phyloP scores from a whole-genome alignment of 2,329 filamentous ascomycete species.

The Ceratocystis variospora region DNA sequence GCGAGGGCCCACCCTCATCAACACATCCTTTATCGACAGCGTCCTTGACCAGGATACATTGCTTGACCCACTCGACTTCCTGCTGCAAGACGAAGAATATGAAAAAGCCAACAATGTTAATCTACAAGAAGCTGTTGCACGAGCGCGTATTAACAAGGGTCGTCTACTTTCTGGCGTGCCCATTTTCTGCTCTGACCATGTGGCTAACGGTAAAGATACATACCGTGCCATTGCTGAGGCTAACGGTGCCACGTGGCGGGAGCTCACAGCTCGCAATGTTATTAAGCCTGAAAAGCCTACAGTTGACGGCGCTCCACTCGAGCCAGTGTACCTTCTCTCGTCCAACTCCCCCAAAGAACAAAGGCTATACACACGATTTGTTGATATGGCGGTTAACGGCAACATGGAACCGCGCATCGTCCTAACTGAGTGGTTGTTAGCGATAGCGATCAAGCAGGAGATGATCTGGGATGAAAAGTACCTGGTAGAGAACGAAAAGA shows the following conservation, averaged over 20 bases:
- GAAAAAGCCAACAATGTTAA: constrained; percentile 60
- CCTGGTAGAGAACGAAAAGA: constrained; percentile 29
- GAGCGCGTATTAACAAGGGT: constrained; percentile 63
- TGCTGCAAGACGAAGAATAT: constrained; percentile 55
- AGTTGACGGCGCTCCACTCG: constrained; percentile 43
- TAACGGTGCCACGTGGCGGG: constrained; percentile 71
- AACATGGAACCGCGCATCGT: constrained; percentile 74
- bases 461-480: constrained; percentile 54
- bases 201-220: constrained; percentile 69
- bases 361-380: constrained; percentile 66
- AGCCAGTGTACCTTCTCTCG: constrained; percentile 73
- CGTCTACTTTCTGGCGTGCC: constrained; percentile 60
- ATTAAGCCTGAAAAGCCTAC: constrained; percentile 48
- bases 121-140: constrained; percentile 51
- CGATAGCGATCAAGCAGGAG: constrained; percentile 78
- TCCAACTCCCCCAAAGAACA: constrained; percentile 53
- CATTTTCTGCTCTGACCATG: constrained; percentile 70
- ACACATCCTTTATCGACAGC: constrained; percentile 62
- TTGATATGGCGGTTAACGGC: constrained; percentile 60
- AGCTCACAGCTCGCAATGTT: constrained; percentile 60
- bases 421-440: constrained; percentile 75
- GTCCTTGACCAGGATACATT: constrained; percentile 57
- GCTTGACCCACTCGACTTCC: constrained; percentile 49
- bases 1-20: constrained; percentile 62
- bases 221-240: constrained; percentile 76